Conservation (phyloP, 2,329 filamentous ascomycete species). For the Aspergillus brunneoviolaceus region DNA sequence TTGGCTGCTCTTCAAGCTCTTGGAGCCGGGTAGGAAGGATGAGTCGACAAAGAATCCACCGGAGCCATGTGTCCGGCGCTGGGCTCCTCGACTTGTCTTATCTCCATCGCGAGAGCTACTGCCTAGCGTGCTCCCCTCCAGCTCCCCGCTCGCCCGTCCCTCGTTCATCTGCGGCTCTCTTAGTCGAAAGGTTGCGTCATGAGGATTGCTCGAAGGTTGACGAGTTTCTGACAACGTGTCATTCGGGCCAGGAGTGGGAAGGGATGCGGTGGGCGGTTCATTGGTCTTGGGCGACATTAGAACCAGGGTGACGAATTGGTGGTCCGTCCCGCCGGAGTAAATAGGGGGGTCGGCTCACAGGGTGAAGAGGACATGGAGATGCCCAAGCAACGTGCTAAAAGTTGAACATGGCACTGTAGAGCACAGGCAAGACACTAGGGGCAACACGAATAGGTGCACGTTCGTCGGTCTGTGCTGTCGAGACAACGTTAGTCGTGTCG, state of each 20-base stretch:
- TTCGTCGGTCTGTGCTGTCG: conserved; percentile 5
- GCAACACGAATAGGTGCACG: neutral
- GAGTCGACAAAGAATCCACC: conserved; percentile 50
- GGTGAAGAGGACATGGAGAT: conserved; percentile 23
- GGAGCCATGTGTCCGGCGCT: conserved; percentile 33
- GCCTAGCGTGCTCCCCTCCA: conserved; percentile 39
- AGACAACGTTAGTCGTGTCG: neutral
- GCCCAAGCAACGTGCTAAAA: neutral
- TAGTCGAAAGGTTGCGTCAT: conserved; percentile 21
- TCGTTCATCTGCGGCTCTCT: conserved; percentile 27
- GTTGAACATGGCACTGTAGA: conserved; percentile 5
- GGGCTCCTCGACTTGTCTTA: conserved; percentile 23
- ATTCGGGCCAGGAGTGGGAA: conserved; percentile 19
- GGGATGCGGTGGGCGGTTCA: conserved; percentile 14
- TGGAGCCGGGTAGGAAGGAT: conserved; percentile 32
- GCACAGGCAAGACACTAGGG: neutral
- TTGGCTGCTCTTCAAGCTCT: conserved; percentile 26
- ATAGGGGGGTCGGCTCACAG: conserved; percentile 21
- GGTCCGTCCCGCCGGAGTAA: conserved; percentile 22
- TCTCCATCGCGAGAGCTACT: conserved; percentile 38
- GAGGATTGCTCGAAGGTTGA: conserved; percentile 9
- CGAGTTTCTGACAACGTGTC: conserved; percentile 4
- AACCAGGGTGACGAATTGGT: conserved; percentile 18
- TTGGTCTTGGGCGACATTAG: conserved; percentile 25
- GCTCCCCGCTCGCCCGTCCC: conserved; percentile 31